These are phyloP conservation scores for Gastrodia elata DNA, from an alignment of 106 monocot species.

Conservation along the genomic window DNA sequence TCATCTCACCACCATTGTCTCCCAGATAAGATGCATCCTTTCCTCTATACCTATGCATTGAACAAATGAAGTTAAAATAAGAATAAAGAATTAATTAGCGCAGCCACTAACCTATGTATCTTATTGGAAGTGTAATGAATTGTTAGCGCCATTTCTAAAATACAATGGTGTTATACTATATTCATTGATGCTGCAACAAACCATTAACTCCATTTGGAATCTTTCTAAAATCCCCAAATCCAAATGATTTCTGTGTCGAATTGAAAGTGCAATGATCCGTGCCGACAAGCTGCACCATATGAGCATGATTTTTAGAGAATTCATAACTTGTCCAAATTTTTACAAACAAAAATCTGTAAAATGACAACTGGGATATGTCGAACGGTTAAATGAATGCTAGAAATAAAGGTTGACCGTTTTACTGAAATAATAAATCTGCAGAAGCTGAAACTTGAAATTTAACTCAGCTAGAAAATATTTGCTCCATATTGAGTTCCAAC, in stretches of 20 bases:
- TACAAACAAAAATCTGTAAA: neutral
- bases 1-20: conserved; percentile 89
- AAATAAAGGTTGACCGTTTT: neutral
- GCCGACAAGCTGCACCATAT: conserved; percentile 73
- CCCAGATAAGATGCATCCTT: conserved; percentile 97
- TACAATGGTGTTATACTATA: neutral
- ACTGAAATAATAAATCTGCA: neutral
- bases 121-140: too few species aligned
- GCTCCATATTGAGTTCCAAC: too few species aligned
- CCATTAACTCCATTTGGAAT: conserved; percentile 99
- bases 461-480: too few species aligned
- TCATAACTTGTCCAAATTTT: neutral
- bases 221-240: conserved; percentile 82
- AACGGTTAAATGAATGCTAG: neutral
- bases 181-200: conserved; percentile 15
- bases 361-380: neutral
- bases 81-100: neutral
- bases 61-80: neutral
- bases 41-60: conserved; percentile 73
- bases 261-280: conserved; percentile 98
- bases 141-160: too few species aligned
- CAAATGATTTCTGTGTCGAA: conserved; percentile 85
- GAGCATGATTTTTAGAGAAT: conserved; percentile 1
- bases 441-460: too few species aligned
- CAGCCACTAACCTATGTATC: too few species aligned